Percentiles rank a stretch among this genome's conserved stretches.
Conservation (phyloP, 306 rosid genomes). For the Glycyrrhiza uralensis region DNA sequence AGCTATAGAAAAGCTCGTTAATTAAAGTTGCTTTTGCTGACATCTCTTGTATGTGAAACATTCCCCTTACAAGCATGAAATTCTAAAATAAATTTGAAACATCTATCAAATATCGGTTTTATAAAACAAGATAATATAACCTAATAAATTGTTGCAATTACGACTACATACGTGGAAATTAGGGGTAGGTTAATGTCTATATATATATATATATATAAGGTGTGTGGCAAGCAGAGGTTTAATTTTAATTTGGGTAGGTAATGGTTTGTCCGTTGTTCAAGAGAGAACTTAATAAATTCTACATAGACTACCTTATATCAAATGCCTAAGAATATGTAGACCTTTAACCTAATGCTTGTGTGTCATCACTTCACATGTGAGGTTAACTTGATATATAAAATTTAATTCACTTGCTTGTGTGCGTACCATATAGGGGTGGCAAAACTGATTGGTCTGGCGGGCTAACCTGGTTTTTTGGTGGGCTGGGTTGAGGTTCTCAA, state of each 20-base stretch:
- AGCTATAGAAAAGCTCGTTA: not conserved
- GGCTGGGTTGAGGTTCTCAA: no score
- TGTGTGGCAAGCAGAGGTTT: not conserved
- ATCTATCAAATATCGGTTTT: no score
- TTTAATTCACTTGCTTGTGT: not conserved
- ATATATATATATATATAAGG: no score
- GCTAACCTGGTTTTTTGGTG: no score
- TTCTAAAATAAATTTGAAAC: no score
- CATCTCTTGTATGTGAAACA: not conserved
- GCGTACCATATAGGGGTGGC: no score
- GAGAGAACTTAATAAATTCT: not conserved
- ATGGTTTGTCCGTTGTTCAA: not conserved
- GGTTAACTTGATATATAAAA: not conserved
- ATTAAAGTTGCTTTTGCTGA: not conserved
- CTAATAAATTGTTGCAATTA: not conserved
- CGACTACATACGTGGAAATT: not conserved
- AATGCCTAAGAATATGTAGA: not conserved
- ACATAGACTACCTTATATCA: not conserved
- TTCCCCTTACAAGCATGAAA: no score
- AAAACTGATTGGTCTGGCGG: no score
- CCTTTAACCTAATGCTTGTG: not conserved
- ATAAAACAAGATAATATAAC: no score
- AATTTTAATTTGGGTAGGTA: not conserved
- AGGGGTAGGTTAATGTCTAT: not conserved
- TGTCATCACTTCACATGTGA: conserved; percentile 14